Evolutionary conservation across 176 grass and related monocot species (phyloP).

Genomic region (Cocos nucifera): DNA sequence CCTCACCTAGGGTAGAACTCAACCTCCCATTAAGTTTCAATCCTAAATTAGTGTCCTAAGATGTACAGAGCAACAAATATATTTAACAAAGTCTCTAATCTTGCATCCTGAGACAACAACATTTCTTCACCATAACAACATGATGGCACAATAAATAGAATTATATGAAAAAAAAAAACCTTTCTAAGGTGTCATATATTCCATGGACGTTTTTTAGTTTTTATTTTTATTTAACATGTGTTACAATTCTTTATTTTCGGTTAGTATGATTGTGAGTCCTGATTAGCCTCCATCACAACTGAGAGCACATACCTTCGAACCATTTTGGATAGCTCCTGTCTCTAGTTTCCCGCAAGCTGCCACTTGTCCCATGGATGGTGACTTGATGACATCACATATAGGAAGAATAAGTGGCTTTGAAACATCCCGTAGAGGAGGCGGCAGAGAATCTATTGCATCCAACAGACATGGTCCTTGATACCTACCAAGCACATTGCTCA

Average conservation of each 20-base stretch:
- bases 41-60: too few species aligned
- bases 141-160: too few species aligned
- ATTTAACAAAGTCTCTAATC: too few species aligned
- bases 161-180: too few species aligned
- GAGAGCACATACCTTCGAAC: conserved; percentile 55
- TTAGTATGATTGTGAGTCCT: neutral
- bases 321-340: conserved; percentile 69
- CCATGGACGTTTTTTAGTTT: neutral
- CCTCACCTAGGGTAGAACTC: too few species aligned
- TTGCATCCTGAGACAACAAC: too few species aligned
- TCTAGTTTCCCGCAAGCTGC: conserved; percentile 94
- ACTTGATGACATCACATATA: conserved; percentile 94
- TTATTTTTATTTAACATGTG: neutral
- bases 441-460: conserved; percentile 79
- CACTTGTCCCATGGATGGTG: conserved; percentile 66
- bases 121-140: too few species aligned
- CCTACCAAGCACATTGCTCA: conserved; percentile 38
- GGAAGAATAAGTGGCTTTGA: conserved; percentile 88
- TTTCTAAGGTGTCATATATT: too few species aligned
- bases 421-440: conserved; percentile 77
- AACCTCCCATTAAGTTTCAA: too few species aligned
- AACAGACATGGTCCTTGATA: conserved; percentile 64
- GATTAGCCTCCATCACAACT: too few species aligned
- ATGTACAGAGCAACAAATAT: too few species aligned
- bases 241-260: neutral